These are phyloP conservation scores for Suillus bovinus DNA, from an alignment of 768 basidiomycete genomes.

Conservation along the genomic window DNA sequence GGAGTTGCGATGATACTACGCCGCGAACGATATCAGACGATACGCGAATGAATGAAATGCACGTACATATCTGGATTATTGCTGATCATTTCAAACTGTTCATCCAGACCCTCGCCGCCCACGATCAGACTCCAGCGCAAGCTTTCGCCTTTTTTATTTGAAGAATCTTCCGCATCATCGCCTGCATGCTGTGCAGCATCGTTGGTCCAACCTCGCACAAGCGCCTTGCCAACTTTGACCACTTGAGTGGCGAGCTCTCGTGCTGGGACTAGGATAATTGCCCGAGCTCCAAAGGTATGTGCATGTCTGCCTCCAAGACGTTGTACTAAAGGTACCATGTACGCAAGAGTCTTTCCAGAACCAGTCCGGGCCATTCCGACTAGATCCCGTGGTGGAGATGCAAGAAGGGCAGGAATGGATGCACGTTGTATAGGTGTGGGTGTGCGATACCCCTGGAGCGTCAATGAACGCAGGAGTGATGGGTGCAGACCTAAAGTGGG, in stretches of 20 bases:
- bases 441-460: conserved; percentile 89
- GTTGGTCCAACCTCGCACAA: conserved; percentile 78
- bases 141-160: conserved; percentile 48
- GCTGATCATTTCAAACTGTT: conserved; percentile 95
- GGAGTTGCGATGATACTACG: conserved; percentile 94
- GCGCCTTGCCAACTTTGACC: conserved; percentile 90
- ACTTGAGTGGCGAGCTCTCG: conserved; percentile 95
- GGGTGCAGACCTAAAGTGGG: conserved; percentile 70
- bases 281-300: conserved; percentile 79
- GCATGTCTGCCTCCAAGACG: conserved; percentile 81
- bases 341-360: conserved; percentile 96
- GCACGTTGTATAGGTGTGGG: conserved; percentile 97
- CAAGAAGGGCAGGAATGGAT: conserved; percentile 81
- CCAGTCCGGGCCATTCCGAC: conserved; percentile 99
- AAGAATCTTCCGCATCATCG: conserved; percentile 49
- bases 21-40: conserved; percentile 14
- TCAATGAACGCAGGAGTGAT: conserved; percentile 77
- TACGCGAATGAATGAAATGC: conserved; percentile 8
- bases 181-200: conserved; percentile 71
- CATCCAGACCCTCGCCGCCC: conserved; percentile 93
- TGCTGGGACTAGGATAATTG: conserved; percentile 86
- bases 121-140: conserved; percentile 94
- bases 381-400: conserved; percentile 85
- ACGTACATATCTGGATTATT: conserved; percentile 94
- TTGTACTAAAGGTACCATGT: conserved; percentile 89